phyloP scores from a whole-genome alignment of 495 filamentous ascomycete genomes.

The Parmelia sp. region DNA sequence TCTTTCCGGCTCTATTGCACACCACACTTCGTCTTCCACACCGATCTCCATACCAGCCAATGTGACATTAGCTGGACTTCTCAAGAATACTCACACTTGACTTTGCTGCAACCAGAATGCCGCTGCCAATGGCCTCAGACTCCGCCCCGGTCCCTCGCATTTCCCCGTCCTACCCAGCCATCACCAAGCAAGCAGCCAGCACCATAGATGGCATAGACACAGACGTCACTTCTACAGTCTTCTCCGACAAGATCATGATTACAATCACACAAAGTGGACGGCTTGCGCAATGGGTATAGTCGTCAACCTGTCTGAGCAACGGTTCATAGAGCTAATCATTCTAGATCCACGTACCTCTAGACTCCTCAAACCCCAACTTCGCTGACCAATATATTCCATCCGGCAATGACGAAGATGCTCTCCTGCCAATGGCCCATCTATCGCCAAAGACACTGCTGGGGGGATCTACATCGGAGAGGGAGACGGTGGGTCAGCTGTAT shows the following conservation, averaged over 20 bases:
- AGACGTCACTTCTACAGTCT: conserved; percentile 61
- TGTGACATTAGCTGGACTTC: background rate
- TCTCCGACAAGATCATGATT: conserved; percentile 88
- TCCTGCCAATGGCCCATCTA: conserved; percentile 71
- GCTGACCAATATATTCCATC: conserved; percentile 50
- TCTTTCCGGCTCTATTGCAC: background rate
- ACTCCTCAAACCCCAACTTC: conserved; percentile 53
- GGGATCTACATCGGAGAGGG: conserved; percentile 69
- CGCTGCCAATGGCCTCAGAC: conserved; percentile 22
- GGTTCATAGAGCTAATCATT: background rate
- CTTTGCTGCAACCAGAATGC: conserved; percentile 10
- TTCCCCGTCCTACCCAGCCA: conserved; percentile 57
- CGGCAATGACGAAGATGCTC: conserved; percentile 45
- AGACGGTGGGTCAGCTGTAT: conserved; percentile 78
- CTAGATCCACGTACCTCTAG: conserved; percentile 83
- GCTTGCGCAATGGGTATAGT: conserved; percentile 80
- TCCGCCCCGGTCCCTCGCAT: background rate
- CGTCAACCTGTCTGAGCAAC: conserved; percentile 10
- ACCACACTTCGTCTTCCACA: background rate
- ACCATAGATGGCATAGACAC: conserved; percentile 62
- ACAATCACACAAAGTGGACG: conserved; percentile 82
- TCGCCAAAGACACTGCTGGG: conserved; percentile 86
- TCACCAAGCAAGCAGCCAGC: conserved; percentile 59
- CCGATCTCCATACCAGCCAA: background rate
- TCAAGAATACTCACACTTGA: background rate